A percentile compares a stretch with the other conserved stretches of the same genome.
Evolutionary conservation across 2,329 filamentous ascomycete genomes (phyloP).

Genomic region (Botrytis sinoallii): DNA sequence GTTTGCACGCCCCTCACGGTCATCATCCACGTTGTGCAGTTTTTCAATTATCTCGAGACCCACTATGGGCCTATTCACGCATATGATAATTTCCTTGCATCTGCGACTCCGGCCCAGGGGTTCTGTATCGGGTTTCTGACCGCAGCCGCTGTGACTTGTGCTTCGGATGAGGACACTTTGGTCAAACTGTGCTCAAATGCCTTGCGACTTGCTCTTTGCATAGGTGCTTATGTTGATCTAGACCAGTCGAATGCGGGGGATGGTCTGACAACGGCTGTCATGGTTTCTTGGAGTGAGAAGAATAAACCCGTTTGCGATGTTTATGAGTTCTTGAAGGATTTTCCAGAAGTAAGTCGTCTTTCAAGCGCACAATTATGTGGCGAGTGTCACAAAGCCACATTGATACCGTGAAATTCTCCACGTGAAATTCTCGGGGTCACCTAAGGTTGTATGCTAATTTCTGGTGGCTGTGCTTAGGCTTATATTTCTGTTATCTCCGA

Average conservation of each 20-base stretch:
- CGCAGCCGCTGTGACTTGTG: constrained; percentile 23
- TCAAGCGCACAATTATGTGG: neutral
- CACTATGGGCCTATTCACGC: neutral
- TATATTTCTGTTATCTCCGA: neutral
- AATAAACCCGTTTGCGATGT: neutral
- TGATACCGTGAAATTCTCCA: neutral
- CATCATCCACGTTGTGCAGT: constrained; percentile 4
- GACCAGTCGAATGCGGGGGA: constrained; percentile 10
- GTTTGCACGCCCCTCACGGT: constrained; percentile 2
- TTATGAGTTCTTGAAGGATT: neutral
- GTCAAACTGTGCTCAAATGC: constrained; percentile 12
- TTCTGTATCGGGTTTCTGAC: constrained; percentile 28
- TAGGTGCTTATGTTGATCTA: constrained; percentile 29
- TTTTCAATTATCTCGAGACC: neutral
- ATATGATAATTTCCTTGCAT: neutral
- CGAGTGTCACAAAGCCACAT: neutral
- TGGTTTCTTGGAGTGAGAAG: neutral
- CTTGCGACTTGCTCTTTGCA: constrained; percentile 24
- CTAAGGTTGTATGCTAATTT: neutral
- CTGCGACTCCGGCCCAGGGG: constrained; percentile 20
- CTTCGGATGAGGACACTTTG: constrained; percentile 21
- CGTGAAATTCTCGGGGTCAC: neutral
- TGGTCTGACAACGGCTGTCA: neutral
- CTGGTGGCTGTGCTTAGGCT: neutral
- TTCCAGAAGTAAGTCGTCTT: neutral